Base-by-base conservation (phyloP, 1,284 basidiomycete genomes). In the Phylloboletellus chloephorus region DNA sequence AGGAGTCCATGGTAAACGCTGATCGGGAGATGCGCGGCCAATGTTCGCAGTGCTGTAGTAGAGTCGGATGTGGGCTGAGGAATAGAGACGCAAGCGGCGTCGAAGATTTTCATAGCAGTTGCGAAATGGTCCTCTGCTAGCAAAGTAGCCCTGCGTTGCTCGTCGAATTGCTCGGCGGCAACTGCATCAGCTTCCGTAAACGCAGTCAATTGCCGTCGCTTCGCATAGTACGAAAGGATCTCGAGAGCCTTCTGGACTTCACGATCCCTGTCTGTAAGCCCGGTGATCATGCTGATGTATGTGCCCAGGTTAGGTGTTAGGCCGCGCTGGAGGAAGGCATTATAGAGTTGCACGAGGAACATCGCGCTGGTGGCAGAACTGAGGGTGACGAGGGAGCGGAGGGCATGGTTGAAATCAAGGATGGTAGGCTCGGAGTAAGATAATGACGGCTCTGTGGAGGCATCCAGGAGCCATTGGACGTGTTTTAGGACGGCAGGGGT, bases 101-200 rank as follows among this genome's bases (percentile, higher is more conserved):
- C 73, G 63, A 88, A 94, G 37, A 91, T 68, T 20, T 78, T 73
- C 63, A 89, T 66, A 0, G 88, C 88, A 0, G 79, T 75, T 0
- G 65, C 57, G 47, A 90, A 82, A 51, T 88, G 89, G 53, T 78
- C 74, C 61, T 92, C 89, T 31, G 67, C 54, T 17, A 68, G 66
- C 10, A 87, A 66, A 1, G 53, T 42, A 0, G 59, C 57, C 33
- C 75, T 67, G 16, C 69, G 67, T 19, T 52, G 50, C 28, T 63
- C 51, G 30, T 68, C 66, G 16, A 44, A 35, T 26, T 66, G 63
- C 15, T 52, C 39, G n/a, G 5, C 21, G 3, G 28, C 39, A 4
- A 20, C 30, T 3, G 32, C 36, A 4, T 61, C 54, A 11, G 60
- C 45, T 9, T 50, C 43, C 3, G 26, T 31, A 6, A 56, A 36